Evolutionary conservation across 1,284 basidiomycete genomes (phyloP).

Genomic region (Rhodotorula glutinis): DNA sequence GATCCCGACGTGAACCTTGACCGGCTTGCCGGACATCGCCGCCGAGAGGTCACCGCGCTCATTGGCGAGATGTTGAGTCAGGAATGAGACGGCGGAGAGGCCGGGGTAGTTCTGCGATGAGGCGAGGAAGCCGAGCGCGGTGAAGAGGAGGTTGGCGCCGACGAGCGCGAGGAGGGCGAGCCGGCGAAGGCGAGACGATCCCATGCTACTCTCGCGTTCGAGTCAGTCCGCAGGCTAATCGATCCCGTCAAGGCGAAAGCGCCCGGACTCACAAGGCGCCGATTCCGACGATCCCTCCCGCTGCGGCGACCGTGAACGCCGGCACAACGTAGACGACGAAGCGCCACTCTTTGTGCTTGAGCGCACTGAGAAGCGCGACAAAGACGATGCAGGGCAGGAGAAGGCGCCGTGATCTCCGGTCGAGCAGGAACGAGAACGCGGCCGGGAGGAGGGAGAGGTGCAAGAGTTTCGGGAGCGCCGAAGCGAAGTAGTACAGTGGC

Average conservation of each 20-base stretch:
- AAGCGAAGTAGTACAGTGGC: constrained; percentile 64
- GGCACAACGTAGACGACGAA: constrained; percentile 88
- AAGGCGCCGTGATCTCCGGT: constrained; percentile 56
- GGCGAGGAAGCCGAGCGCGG: constrained; percentile 17
- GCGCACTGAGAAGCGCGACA: constrained; percentile 64
- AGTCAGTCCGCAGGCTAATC: no score
- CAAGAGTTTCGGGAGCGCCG: constrained; percentile 74
- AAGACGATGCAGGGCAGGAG: constrained; percentile 58
- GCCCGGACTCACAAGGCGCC: constrained; percentile 50
- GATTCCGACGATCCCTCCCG: constrained; percentile 62
- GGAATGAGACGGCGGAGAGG: not conserved
- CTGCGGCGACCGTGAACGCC: constrained; percentile 72
- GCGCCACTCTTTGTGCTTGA: constrained; percentile 81
- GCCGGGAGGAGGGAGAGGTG: constrained; percentile 65
- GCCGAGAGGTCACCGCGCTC: not conserved
- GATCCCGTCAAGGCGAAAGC: no score
- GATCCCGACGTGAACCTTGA: constrained; percentile 10
- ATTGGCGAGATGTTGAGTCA: constrained; percentile 4
- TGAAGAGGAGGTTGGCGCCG: constrained; percentile 15
- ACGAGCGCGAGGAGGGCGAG: constrained; percentile 7
- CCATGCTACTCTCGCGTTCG: constrained; percentile 1
- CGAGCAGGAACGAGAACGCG: constrained; percentile 52
- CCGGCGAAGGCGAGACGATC: constrained; percentile 12
- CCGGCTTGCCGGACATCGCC: not conserved
- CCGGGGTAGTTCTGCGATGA: constrained; percentile 20